phyloP scores from a whole-genome alignment of 495 filamentous ascomycete genomes.

The Hypoxylon trugodes region DNA sequence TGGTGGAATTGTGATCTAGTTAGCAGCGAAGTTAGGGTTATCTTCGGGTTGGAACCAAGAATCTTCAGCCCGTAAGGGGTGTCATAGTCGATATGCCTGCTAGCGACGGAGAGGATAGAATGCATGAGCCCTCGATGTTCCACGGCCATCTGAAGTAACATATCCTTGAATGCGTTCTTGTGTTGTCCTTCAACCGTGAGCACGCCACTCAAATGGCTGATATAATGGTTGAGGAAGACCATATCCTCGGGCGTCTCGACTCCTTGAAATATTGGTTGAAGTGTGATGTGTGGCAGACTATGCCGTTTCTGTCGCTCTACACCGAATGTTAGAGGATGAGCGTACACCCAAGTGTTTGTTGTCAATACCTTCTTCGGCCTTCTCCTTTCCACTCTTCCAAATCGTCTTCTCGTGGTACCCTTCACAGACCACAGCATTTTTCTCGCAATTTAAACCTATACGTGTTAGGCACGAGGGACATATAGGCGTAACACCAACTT shows the following conservation, averaged over 20 bases:
- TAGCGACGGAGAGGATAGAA: conserved; percentile 85
- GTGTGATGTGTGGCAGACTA: conserved; percentile 65
- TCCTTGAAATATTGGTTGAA: conserved; percentile 83
- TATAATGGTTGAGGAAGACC: conserved; percentile 87
- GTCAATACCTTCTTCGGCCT: conserved; percentile 72
- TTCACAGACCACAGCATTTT: conserved; percentile 92
- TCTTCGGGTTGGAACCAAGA: conserved; percentile 52
- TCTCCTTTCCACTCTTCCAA: conserved; percentile 86
- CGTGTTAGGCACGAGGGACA: conserved; percentile 33
- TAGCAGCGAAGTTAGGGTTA: conserved; percentile 52
- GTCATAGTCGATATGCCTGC: conserved; percentile 75
- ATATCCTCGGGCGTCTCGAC: conserved; percentile 87
- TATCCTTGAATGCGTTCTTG: conserved; percentile 88
- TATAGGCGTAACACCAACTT: conserved; percentile 46
- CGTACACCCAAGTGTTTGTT: conserved; percentile 30
- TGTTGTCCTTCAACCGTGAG: conserved; percentile 85
- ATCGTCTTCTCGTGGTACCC: conserved; percentile 89
- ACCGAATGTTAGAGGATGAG: conserved; percentile 43
- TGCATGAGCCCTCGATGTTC: conserved; percentile 90
- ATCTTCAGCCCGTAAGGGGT: conserved; percentile 58
- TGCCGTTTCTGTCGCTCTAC: conserved; percentile 55
- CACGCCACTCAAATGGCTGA: conserved; percentile 79
- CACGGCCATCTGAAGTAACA: conserved; percentile 85
- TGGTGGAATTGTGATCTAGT: conserved; percentile 66
- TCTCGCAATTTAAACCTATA: conserved; percentile 87